Conservation (phyloP, 306 rosid genomes). For the Trifolium dubium region DNA sequence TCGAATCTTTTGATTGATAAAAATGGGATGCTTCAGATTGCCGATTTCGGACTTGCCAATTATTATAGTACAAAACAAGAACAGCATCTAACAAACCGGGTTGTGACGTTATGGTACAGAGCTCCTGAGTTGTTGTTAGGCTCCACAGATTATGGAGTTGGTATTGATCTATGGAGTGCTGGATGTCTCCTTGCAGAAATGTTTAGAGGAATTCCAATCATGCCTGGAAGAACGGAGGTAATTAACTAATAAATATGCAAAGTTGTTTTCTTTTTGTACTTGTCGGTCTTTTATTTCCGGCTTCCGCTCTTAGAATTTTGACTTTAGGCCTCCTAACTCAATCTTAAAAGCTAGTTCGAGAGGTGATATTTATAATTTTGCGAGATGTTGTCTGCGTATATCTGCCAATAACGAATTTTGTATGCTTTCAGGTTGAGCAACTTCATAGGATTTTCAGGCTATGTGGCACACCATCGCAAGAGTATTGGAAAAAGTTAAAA, state of each 20-base stretch:
- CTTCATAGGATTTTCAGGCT: conserved; percentile 80
- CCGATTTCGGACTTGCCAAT: conserved; percentile 91
- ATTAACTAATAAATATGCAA: conserved; percentile 13
- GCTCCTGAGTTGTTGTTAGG: conserved; percentile 91
- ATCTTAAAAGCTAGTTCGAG: not conserved
- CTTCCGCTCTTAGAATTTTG: not conserved
- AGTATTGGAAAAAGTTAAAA: conserved; percentile 77
- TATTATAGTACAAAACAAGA: conserved; percentile 51
- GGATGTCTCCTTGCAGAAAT: conserved; percentile 92
- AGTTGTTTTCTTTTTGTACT: not conserved
- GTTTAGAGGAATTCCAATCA: conserved; percentile 73
- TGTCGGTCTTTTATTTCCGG: not conserved
- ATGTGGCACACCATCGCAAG: conserved; percentile 94
- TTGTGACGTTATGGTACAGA: conserved; percentile 95
- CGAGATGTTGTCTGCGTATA: conserved; percentile 20
- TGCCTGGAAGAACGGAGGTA: conserved; percentile 89
- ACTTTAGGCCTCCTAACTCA: not conserved
- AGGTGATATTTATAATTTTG: not conserved
- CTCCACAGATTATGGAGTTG: conserved; percentile 74
- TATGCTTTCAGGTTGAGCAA: conserved; percentile 81
- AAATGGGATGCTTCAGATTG: conserved; percentile 84
- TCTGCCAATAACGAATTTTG: conserved; percentile 32
- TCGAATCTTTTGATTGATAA: conserved; percentile 84
- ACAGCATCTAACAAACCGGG: conserved; percentile 78
- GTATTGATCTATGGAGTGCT: conserved; percentile 95